Evolutionary conservation across 2,329 filamentous ascomycete species (phyloP).

Genomic region (Cylindrodendrum hubeiense): DNA sequence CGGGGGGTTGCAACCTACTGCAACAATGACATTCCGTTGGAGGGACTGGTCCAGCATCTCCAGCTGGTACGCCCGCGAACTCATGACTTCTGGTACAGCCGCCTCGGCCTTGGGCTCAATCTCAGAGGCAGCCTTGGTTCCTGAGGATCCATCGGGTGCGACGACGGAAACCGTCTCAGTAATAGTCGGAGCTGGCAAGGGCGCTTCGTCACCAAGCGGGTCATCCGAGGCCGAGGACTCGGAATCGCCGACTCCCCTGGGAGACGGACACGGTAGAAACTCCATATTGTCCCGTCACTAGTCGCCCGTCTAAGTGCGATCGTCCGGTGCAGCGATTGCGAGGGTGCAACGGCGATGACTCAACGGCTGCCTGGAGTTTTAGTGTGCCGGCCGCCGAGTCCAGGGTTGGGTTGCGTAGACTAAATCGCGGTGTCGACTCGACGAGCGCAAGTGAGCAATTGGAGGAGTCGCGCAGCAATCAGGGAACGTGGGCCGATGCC

Average conservation of each 20-base stretch:
- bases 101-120: not conserved
- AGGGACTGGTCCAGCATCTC: slow-evolving; percentile 82
- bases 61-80: slow-evolving; percentile 74
- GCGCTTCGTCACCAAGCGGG: slow-evolving; percentile 8
- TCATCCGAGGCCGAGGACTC: slow-evolving; percentile 21
- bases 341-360: slow-evolving; percentile 17
- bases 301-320: not conserved
- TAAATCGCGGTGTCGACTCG: not conserved
- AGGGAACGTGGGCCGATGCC: not conserved
- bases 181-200: slow-evolving; percentile 15
- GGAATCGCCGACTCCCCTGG: slow-evolving; percentile 9
- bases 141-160: slow-evolving; percentile 4
- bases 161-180: slow-evolving; percentile 33
- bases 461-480: not conserved
- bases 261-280: not conserved
- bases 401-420: not conserved
- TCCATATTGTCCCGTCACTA: slow-evolving; percentile 27
- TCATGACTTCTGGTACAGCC: slow-evolving; percentile 48
- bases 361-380: slow-evolving; percentile 23
- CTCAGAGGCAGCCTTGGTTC: not conserved
- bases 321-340: not conserved
- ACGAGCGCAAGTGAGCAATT: not conserved
- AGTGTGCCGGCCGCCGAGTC: not conserved
- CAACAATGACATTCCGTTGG: slow-evolving; percentile 77
- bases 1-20: slow-evolving; percentile 58